Conservation (phyloP, 306 rosid genomes). For the Cucumis hystrix region DNA sequence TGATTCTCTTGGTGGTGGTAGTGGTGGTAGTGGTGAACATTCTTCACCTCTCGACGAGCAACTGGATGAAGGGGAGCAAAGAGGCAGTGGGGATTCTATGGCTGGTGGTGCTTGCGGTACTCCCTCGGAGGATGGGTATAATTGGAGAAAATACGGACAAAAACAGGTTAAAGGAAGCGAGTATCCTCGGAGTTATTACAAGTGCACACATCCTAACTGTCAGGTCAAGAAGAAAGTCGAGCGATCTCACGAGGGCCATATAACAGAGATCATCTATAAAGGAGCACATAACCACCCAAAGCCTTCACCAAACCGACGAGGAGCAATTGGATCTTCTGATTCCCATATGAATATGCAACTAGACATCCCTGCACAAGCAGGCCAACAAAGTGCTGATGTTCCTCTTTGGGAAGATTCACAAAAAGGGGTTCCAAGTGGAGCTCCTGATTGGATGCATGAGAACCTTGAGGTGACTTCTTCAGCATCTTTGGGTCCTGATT, state of each 20-base stretch:
- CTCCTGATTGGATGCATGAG: conserved; percentile 55
- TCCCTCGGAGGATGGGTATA: conserved; percentile 76
- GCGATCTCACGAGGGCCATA: conserved; percentile 82
- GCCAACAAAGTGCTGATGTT: conserved; percentile 38
- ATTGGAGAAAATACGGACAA: conserved; percentile 96
- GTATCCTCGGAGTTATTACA: conserved; percentile 89
- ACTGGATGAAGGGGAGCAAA: conserved; percentile 55
- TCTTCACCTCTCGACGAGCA: conserved; percentile 57
- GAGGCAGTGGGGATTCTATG: conserved; percentile 50
- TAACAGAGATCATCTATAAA: conserved; percentile 89
- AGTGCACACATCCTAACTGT: conserved; percentile 79
- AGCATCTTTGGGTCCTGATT: conserved; percentile 46
- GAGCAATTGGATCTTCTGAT: conserved; percentile 45
- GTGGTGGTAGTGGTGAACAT: conserved; percentile 27
- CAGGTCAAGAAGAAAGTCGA: conserved; percentile 90
- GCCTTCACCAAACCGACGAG: conserved; percentile 70
- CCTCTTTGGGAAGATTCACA: conserved; percentile 43
- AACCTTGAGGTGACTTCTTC: conserved; percentile 78
- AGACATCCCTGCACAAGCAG: conserved; percentile 50
- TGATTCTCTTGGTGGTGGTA: conserved; percentile 25
- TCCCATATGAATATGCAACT: conserved; percentile 44
- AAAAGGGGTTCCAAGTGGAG: conserved; percentile 34
- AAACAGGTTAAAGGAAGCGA: conserved; percentile 97
- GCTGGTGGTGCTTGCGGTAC: conserved; percentile 50
- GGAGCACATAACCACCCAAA: conserved; percentile 81